Evolutionary conservation across 2,329 filamentous ascomycete genomes (phyloP), one percentile per base, ranked within the genome.

Genomic region (Dichotomopilus funicola): DNA sequence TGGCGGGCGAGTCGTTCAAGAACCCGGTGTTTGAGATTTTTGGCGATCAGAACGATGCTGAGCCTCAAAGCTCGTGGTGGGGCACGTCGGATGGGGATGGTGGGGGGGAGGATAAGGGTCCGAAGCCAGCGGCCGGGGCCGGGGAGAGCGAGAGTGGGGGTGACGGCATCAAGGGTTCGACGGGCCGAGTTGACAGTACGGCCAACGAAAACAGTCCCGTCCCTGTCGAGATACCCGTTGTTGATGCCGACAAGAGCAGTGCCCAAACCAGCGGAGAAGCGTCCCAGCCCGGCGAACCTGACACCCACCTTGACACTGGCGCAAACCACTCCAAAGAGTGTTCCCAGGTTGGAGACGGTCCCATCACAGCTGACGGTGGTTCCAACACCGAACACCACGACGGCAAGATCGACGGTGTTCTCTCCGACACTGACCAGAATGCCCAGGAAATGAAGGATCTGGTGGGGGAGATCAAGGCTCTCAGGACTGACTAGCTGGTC

Each of bases 11-110:
- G 42, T 43, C 49, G 12, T 68, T 66, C 51, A 56, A 52, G 38
- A 70, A 70, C 44, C 61, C 63, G 34, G 41, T 44, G 5, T 19
- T 61, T 3, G 50, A 59, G 37, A 46, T 63, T 33, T 51, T 54
- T 40, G 57, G 55, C 34, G 55, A 59, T 6, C 55, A 58, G 10
- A 41, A 10, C 38, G 36, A 19, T 9, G 31, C 42, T 10, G 53
- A 56, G 33, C 41, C 37, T 10, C 8, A 13, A 9, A 50, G 55
- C 44, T 40, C 44, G 13, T 35, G 47, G 43, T 54, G 50, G 55
- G 54, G 50, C 37, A 27, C 42, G 11, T 35, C 36, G 6, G 46
- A 50, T 10, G 31, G 10, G 11, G 40, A 41, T 27, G 31, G 11
- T 10, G 42, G 41, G 8, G 11, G 27, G 3, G 42, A 37, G 3